Base-by-base conservation (phyloP, 1,139 yeast genomes). In the Barnettozyma hawaiiensis region DNA sequence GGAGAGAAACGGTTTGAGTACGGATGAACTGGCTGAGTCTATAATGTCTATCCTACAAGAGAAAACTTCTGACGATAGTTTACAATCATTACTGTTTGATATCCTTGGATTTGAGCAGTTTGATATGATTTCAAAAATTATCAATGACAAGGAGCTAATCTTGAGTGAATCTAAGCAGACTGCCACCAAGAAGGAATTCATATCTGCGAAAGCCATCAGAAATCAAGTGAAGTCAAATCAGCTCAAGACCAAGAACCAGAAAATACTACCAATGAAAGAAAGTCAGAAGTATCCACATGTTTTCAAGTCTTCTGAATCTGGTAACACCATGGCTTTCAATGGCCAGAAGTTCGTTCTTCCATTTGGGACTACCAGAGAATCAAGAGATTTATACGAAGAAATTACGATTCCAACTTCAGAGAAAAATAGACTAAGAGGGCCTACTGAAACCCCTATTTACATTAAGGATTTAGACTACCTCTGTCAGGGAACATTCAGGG, bases 341-440 rank as follows among this genome's bases (percentile, higher is more conserved):
- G 97, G 97, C 1, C 84, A 84, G 46, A 83, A 82, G 54, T 84
- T 80, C 54, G 69, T 83, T 0, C 69, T 92, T 16, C 98, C 99
- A 0, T 65, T 67, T 3, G 97, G 97, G 0, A 82, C 97, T 0
- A 77, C 81, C 2, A 69, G 97, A 48, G 72, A 70, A 31, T 71
- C 78, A 2, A 73, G 63, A 48, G 70, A 79, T n/a, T 73, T 75
- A 3, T 79, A 84, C 57, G 97, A 94, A 60, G 95, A 92, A 57
- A 78, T 94, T 16, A 65, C 75, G 1, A 86, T 94, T 8, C 98
- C 98, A 0, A 77, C 81, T 39, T 78, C 95, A 2, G 75, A 71
- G 41, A 70, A 68, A 23, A 55, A 54, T 21, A 49, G 55, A 28
- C 47, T 66, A 52, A 61, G 65, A 52, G 59, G 76, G 48, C 64